Percentiles rank a stretch among this genome's conserved stretches.
Conservation (phyloP, 192 early-diverging fungal species). For the Coemansia asiatica region DNA sequence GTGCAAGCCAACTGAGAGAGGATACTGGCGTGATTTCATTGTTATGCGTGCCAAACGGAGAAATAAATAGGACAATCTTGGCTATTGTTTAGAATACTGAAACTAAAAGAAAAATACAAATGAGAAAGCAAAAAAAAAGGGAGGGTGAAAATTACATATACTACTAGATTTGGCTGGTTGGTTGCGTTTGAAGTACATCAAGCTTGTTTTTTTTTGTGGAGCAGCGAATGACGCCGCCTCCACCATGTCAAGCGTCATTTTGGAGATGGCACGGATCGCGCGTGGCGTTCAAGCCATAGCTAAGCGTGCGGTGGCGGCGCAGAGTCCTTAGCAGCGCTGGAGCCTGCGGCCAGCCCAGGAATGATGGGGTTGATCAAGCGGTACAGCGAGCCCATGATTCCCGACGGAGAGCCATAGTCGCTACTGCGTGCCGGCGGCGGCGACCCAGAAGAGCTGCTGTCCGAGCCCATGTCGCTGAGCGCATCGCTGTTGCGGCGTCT, state of each 20-base stretch:
- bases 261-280: conserved; percentile 10
- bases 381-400: conserved; percentile 43
- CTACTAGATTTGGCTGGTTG: too few relatives aligned
- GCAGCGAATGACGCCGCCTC: not conserved
- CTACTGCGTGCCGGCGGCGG: conserved; percentile 10
- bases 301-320: conserved; percentile 1
- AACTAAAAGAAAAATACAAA: not conserved
- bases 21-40: not conserved
- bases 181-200: not conserved
- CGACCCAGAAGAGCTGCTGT: conserved; percentile 10
- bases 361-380: conserved; percentile 46
- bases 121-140: conserved; percentile 5
- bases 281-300: conserved; percentile 11
- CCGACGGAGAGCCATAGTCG: conserved; percentile 13
- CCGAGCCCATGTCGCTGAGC: conserved; percentile 31
- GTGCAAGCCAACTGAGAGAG: not conserved
- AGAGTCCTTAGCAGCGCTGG: conserved; percentile 9
- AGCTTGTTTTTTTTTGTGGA: not conserved
- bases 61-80: not conserved
- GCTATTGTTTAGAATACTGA: not conserved
- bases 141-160: conserved; percentile 11
- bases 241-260: not conserved
- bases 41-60: not conserved
- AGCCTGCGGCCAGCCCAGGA: conserved; percentile 15
- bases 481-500: conserved; percentile 48